Percentiles rank a stretch among this genome's conserved stretches.
Conservation (phyloP, 2,329 filamentous ascomycete genomes). For the Corniculantispora saksenae region DNA sequence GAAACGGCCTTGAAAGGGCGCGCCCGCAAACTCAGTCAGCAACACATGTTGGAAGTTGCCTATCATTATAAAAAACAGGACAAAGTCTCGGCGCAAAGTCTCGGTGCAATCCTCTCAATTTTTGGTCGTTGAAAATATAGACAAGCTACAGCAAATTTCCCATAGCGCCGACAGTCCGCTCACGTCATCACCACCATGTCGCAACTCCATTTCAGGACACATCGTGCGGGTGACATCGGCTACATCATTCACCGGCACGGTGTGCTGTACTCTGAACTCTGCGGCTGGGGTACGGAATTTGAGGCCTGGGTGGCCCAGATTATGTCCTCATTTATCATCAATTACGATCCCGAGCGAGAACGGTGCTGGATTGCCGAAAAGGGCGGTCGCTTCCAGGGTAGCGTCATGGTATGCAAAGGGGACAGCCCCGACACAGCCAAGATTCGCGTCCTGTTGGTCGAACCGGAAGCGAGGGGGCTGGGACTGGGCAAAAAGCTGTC, state of each 20-base stretch:
- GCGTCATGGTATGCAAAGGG: slow-evolving; percentile 28
- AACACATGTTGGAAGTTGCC: no score
- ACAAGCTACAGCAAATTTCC: no score
- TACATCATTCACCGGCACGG: slow-evolving; percentile 30
- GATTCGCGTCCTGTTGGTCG: slow-evolving; percentile 30
- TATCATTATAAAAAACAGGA: no score
- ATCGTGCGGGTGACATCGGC: slow-evolving; percentile 28
- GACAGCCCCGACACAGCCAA: slow-evolving; percentile 22
- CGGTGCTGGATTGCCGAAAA: slow-evolving; percentile 32
- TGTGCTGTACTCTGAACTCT: slow-evolving; percentile 25
- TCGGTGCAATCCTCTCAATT: no score
- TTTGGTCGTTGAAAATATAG: no score
- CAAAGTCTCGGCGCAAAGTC: no score
- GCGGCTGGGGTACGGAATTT: slow-evolving; percentile 23
- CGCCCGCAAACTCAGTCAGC: background rate
- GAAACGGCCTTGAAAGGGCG: background rate
- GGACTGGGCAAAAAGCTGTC: slow-evolving; percentile 25
- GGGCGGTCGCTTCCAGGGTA: slow-evolving; percentile 27
- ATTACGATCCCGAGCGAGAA: slow-evolving; percentile 26
- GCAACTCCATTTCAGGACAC: slow-evolving; percentile 10
- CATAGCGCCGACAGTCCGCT: no score
- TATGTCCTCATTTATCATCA: slow-evolving; percentile 28
- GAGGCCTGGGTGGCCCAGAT: slow-evolving; percentile 28
- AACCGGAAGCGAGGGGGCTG: slow-evolving; percentile 23
- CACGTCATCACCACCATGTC: background rate